Base-by-base conservation (phyloP, 176 grass and related monocot genomes). In the Triticum monococcum region DNA sequence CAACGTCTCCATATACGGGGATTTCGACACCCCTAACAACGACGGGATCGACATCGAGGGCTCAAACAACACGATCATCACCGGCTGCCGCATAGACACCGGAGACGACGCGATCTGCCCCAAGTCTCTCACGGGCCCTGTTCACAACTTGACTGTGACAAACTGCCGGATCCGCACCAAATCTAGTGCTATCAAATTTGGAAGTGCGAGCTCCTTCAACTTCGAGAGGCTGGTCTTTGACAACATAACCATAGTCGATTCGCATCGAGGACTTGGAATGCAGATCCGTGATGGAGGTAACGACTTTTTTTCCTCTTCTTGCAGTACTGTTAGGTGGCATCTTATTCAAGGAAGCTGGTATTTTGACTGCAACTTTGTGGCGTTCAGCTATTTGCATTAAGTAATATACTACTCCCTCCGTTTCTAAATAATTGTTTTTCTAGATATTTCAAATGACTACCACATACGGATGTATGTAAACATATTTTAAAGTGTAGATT, bases 281-380 rank as follows among this genome's bases (percentile, higher is more conserved):
- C 96, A 98, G 86, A 98, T 95, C 52, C 93, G 96, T 11, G 96
- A 98, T 63, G 96, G 96, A 94, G 96, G 95, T 95, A 90, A 30
- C 56, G 12, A 25, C 22, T 45, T 38, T 41, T 25, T 54, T 54
- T 14, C 28, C 14, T 54, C 2, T 54, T 54, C 64, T 59, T 84
- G 20, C 46, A 50, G 36, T 25, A 56, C 6, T 52, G 26, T 60
- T 24, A 40, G 31, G 40, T 87, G 64, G 30, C 52, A n/a, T 22
- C 9, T 59, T 30, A 17, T 86, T 79, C 1, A 62, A 12, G 52
- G 80, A 45, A 66, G 8, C 22, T 40, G 26, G 12, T 66, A 9
- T 69, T 69, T 40, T 20, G 5, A 10, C 37, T 83, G 35, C 18
- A 68, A 60, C 7, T 73, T 87, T 7, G 20, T 75, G 25, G 68